These are phyloP conservation scores for Prunus salicina DNA, from an alignment of 306 rosid genomes.

Conservation along the genomic window DNA sequence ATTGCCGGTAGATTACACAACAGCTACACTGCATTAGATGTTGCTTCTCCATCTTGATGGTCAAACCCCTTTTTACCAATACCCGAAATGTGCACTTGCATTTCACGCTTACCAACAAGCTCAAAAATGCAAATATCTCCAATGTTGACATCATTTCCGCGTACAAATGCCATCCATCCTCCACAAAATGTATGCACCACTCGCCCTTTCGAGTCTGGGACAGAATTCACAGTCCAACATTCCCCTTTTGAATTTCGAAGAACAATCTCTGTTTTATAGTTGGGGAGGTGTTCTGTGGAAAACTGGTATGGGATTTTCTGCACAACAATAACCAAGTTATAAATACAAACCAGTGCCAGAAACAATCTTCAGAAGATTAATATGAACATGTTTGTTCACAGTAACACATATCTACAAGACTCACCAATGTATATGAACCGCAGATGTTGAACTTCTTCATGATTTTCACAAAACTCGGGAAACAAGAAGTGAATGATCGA, in stretches of 20 bases:
- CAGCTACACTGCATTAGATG: slow-evolving; percentile 39
- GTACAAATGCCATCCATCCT: slow-evolving; percentile 95
- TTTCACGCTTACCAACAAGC: slow-evolving; percentile 59
- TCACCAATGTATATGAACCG: slow-evolving; percentile 88
- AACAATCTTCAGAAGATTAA: not conserved
- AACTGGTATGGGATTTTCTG: slow-evolving; percentile 89
- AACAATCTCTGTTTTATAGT: slow-evolving; percentile 66
- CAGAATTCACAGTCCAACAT: slow-evolving; percentile 85
- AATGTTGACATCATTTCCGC: slow-evolving; percentile 66
- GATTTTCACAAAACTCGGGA: slow-evolving; percentile 82
- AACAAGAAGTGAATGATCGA: slow-evolving; percentile 71
- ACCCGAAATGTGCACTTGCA: slow-evolving; percentile 73
- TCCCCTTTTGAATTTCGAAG: slow-evolving; percentile 69
- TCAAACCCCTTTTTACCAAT: slow-evolving; percentile 63
- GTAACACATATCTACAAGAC: slow-evolving; percentile 23
- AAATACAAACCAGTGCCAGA: slow-evolving; percentile 12
- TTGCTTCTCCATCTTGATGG: slow-evolving; percentile 33
- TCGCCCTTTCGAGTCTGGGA: slow-evolving; percentile 83
- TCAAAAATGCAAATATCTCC: slow-evolving; percentile 90
- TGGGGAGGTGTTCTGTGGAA: slow-evolving; percentile 75
- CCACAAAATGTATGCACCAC: slow-evolving; percentile 84
- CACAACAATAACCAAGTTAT: slow-evolving; percentile 28
- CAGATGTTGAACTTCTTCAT: slow-evolving; percentile 89
- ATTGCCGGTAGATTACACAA: slow-evolving; percentile 38
- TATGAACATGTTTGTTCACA: not conserved